Base-by-base conservation (phyloP, 768 basidiomycete genomes). In the Tulasnella sp. region DNA sequence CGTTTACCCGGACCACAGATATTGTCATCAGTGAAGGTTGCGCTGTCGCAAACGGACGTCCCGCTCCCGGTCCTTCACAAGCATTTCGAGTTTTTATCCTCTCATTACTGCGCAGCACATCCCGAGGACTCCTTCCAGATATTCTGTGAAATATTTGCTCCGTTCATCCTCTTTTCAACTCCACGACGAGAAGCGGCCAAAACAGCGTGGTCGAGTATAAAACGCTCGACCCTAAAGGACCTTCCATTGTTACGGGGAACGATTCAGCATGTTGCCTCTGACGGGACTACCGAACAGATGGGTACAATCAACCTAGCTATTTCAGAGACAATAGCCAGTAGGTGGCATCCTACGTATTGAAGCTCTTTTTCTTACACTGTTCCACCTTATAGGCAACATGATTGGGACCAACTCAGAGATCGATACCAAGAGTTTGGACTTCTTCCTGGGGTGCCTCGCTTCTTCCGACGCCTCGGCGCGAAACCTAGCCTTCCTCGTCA, bases 91-190 rank as follows among this genome's bases (percentile, higher is more conserved):
- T 88, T 86, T 67, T 69, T 87, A 9, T 68, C 71, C 0, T 65
- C 70, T 0, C 71, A 77, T 32, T 74, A 86, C 57, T 57, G 66
- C 27, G 63, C 63, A 5, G 43, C 57, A 0, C 60, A 71, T 41
- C 68, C 73, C 7, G 60, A 70, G 68, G 23, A 66, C 69, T 27
- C 66, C 15, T 4, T 35, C 19, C 31, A 23, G 52, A 35, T 48
- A 35, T 39, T 59, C 49, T 35, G 48, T 40, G 69, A 71, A 31
- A 65, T 82, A 0, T 68, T 93, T 53, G 85, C 89, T 65, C 84
- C 89, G 0, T 79, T 80, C 64, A 69, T 93, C 41, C 67, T 93
- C 14, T 83, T 79, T 62, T 83, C 86, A 6, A 88, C 84, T 64
- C 69, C 83, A 2, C 75, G 82, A 49, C 77, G 82, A 59, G 82